Percentiles rank a stretch among this genome's conserved stretches.
phyloP scores from a whole-genome alignment of 2,329 filamentous ascomycete genomes.

The Alternaria solani region DNA sequence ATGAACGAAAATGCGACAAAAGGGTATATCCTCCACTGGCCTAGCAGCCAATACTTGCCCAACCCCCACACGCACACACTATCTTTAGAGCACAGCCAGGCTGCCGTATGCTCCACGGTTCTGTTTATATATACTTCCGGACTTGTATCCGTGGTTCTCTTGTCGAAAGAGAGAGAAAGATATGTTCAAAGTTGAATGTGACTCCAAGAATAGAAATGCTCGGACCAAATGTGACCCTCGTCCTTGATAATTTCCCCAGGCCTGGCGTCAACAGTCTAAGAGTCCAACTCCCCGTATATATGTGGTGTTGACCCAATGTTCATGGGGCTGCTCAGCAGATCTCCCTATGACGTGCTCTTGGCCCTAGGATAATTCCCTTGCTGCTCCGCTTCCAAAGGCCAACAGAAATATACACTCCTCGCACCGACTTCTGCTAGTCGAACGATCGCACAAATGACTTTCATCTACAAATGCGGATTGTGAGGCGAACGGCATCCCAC shows the following conservation, averaged over 20 bases:
- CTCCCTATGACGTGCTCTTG: background rate
- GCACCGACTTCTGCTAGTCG: background rate
- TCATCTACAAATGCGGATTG: background rate
- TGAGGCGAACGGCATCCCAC: background rate
- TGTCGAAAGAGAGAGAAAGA: background rate
- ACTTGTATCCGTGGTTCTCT: slow-evolving; percentile 2
- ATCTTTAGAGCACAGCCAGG: slow-evolving; percentile 3
- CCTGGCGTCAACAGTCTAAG: background rate
- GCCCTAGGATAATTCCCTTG: background rate
- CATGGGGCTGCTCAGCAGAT: background rate
- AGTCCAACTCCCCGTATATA: background rate
- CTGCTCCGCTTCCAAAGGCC: background rate
- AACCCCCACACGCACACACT: background rate
- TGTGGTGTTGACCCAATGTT: background rate
- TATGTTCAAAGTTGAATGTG: background rate
- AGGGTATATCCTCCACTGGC: slow-evolving; percentile 11
- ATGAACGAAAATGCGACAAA: slow-evolving; percentile 6
- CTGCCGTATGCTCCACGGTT: background rate
- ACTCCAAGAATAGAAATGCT: slow-evolving; percentile 3
- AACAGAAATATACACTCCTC: background rate
- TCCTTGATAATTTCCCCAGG: slow-evolving; percentile 8
- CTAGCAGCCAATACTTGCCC: slow-evolving; percentile 4
- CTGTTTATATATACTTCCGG: slow-evolving; percentile 7
- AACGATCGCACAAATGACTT: background rate
- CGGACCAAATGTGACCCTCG: background rate